phyloP scores from a whole-genome alignment of 106 monocot genomes.

The Dioscorea alata region DNA sequence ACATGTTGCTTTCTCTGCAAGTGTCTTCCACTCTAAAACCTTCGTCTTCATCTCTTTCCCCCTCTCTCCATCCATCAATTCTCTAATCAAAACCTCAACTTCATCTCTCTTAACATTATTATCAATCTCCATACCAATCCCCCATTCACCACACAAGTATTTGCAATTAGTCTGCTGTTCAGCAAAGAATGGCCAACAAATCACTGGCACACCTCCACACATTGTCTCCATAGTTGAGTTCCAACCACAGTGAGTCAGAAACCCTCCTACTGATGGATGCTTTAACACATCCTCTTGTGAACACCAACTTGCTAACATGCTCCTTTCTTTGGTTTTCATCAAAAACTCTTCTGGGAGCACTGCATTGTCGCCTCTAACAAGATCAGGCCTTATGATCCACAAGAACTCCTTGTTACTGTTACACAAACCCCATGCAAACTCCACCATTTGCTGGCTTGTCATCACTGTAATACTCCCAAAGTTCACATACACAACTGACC shows the following conservation, averaged over 20 bases:
- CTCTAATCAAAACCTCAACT: conserved; percentile 11
- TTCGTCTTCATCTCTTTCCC: conserved; percentile 13
- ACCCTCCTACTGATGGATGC: not conserved
- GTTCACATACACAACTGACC: conserved; percentile 1
- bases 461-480: conserved; percentile 5
- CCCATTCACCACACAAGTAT: conserved; percentile 8
- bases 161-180: conserved; percentile 24
- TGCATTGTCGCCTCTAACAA: not conserved
- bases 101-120: conserved; percentile 10
- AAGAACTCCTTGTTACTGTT: conserved; percentile 4
- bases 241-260: conserved; percentile 4
- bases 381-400: conserved; percentile 4
- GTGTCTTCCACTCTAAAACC: conserved; percentile 10
- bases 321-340: not conserved
- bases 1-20: not conserved
- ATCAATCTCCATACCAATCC: conserved; percentile 15
- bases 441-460: not conserved
- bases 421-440: conserved; percentile 10
- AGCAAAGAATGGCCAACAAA: conserved; percentile 34
- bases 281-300: not conserved
- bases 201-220: conserved; percentile 1
- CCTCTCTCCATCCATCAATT: conserved; percentile 11
- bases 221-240: conserved; percentile 1
- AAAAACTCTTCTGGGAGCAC: not conserved
- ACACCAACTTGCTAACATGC: conserved; percentile 1